Base-by-base conservation (phyloP, 495 filamentous ascomycete species). In the Trichoderma orchidacearum region DNA sequence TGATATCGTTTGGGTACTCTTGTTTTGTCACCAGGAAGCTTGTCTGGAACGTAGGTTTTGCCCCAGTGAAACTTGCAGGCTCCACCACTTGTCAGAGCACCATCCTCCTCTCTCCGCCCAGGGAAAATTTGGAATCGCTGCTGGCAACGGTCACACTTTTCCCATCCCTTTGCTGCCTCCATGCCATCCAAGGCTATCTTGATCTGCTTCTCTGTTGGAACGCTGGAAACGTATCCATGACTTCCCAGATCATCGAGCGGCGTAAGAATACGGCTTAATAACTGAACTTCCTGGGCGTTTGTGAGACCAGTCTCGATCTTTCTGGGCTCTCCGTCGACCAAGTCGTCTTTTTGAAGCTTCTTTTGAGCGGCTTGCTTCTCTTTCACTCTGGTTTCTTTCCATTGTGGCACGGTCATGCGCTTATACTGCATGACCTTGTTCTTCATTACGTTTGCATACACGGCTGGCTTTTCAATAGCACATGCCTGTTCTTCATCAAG, bases 41-140 rank as follows among this genome's bases (percentile, higher is more conserved):
- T 61, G 1, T 74, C 68, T 11, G 83, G 79, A 29, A 71, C 78
- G 31, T 83, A 72, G 4, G 75, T 62, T 59, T 81, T 85, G 8
- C 82, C 87, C 38, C 78, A 84, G 66, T 98, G 93, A 66, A 90
- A 83, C 0, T 70, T 80, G 70, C 93, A 99, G 18, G 67, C 63
- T 0, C 91, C 90, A 30, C 86, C 85, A 3, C 79, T 83, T 0
- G 92, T 78, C 35, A 96, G 74, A 1, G 83, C 79, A 1, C 92
- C 93, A 62, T 97, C 93, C 55, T 80, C 80, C 54, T 80, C 78
- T 51, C 89, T 78, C 31, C 93, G 85, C 15, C 89, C 89, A 6
- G 91, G 89, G 62, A 94, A 97, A 15, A 95, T 89, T 66, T 96
- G 90, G 63, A 99, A 97, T 28, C 91, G 82, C 21, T 78, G 80